Base-by-base conservation (phyloP, 148 eudicot genomes). In the Vaccinium myrtillus region DNA sequence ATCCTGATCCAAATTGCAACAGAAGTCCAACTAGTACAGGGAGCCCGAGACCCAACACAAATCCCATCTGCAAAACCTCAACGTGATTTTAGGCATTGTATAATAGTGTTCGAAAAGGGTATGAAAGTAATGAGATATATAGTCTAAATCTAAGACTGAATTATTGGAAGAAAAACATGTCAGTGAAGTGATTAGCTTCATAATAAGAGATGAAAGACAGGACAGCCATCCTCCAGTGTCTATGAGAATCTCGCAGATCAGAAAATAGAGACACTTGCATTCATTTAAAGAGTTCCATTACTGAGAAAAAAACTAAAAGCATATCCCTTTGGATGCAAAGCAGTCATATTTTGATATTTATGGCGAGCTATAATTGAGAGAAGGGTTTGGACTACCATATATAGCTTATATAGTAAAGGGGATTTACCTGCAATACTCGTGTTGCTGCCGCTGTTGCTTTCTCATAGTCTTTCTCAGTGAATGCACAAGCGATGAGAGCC, bases 11-110 rank as follows among this genome's bases (percentile, higher is more conserved):
- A 83, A 92, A 96, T 49, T 90, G 90, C 86, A 96, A 88, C 13
- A 98, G 97, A 14, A 94, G 87, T 85, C 99, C 97, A 23, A 96
- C 97, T 3, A 93, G 75, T 2, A 89, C 84, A 18, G 94, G 90
- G 2, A 94, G 90, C 13, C 94, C 98, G n/a, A 94, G 80, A 14
- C 99, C 98, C 27, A 96, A 86, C 67, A 94, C 90, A 80, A 94
- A 91, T 30, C 97, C 93, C 98, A 96, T 94, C 99, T 96, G 94
- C 91, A 91, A 30, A 54, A 49, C 1, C 3, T n/a, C 49, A 51
- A 1, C 1, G 3, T 30, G 43, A 39, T 58, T 56, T 77, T 21
- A 49, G 36, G 81, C 5, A 51, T 78, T 15, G 14, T 32, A 55
- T 5, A 16, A 23, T 8, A 14, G 61, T 30, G 55, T 50, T 77